phyloP scores from a whole-genome alignment of 345 rosid species.

The Brassica incana region DNA sequence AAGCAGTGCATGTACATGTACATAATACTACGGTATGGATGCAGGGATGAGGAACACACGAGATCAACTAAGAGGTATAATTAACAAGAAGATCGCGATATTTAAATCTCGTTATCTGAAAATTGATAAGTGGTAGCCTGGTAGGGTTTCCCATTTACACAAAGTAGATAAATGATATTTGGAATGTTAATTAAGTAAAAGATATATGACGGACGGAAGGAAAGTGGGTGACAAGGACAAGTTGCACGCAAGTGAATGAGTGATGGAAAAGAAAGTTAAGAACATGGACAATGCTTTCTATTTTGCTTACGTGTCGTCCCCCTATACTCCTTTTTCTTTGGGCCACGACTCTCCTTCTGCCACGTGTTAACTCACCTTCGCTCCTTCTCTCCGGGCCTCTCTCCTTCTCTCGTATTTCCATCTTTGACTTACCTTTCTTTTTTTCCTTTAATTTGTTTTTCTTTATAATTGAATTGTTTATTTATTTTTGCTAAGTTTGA shows the following conservation, averaged over 20 bases:
- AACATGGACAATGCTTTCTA: constrained; percentile 32
- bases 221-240: constrained; percentile 38
- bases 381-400: constrained; percentile 36
- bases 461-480: background rate
- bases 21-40: background rate
- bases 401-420: constrained; percentile 12
- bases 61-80: background rate
- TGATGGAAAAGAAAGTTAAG: constrained; percentile 29
- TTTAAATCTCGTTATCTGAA: background rate
- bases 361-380: constrained; percentile 32
- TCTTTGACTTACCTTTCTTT: constrained; percentile 24
- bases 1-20: background rate
- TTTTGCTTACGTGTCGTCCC: constrained; percentile 35
- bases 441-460: background rate
- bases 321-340: constrained; percentile 11
- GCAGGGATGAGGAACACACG: background rate
- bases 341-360: constrained; percentile 35
- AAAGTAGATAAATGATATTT: background rate
- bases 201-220: constrained; percentile 15
- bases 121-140: background rate
- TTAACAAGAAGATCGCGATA: background rate
- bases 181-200: background rate
- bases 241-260: constrained; percentile 41
- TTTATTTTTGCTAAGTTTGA: background rate
- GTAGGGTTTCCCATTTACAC: background rate